phyloP scores from a whole-genome alignment of 2,329 filamentous ascomycete species.

The Dactylellina cionopaga region DNA sequence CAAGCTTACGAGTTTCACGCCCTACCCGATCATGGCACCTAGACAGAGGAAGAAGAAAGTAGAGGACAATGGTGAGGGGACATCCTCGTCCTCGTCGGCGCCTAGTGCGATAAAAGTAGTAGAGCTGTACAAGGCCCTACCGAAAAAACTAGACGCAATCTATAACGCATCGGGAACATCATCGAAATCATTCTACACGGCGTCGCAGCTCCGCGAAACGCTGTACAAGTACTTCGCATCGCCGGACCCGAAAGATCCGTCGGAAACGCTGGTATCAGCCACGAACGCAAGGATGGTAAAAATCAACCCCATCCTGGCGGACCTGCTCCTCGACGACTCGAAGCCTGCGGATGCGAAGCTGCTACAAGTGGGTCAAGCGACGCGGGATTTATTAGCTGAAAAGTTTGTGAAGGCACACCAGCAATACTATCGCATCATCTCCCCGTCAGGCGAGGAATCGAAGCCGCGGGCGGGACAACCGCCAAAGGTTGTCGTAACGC shows the following conservation, averaged over 20 bases:
- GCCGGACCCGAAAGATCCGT: slow-evolving; percentile 26
- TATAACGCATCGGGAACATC: slow-evolving; percentile 32
- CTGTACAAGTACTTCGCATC: slow-evolving; percentile 70
- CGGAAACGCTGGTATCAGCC: slow-evolving; percentile 67
- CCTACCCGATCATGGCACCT: slow-evolving; percentile 69
- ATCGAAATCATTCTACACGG: slow-evolving; percentile 68
- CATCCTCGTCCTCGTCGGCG: slow-evolving; percentile 7
- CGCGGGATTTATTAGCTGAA: slow-evolving; percentile 70
- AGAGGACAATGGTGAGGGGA: slow-evolving; percentile 58
- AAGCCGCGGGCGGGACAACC: slow-evolving; percentile 71
- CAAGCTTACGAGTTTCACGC: slow-evolving; percentile 68
- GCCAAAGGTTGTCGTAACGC: slow-evolving; percentile 69
- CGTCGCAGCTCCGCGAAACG: slow-evolving; percentile 68
- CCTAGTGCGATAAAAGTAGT: slow-evolving; percentile 54
- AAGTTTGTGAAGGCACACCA: slow-evolving; percentile 68
- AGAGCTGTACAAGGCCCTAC: slow-evolving; percentile 56
- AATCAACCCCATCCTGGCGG: slow-evolving; percentile 71
- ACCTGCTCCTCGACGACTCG: slow-evolving; percentile 69
- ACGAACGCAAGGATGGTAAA: slow-evolving; percentile 71
- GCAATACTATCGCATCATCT: slow-evolving; percentile 69
- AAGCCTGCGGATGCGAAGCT: slow-evolving; percentile 64
- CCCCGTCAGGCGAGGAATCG: slow-evolving; percentile 63
- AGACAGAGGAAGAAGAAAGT: slow-evolving; percentile 54
- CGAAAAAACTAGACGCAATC: slow-evolving; percentile 45
- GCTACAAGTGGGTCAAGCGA: slow-evolving; percentile 68